phyloP scores from a whole-genome alignment of 345 rosid species.

The Atalantia buxifolia region DNA sequence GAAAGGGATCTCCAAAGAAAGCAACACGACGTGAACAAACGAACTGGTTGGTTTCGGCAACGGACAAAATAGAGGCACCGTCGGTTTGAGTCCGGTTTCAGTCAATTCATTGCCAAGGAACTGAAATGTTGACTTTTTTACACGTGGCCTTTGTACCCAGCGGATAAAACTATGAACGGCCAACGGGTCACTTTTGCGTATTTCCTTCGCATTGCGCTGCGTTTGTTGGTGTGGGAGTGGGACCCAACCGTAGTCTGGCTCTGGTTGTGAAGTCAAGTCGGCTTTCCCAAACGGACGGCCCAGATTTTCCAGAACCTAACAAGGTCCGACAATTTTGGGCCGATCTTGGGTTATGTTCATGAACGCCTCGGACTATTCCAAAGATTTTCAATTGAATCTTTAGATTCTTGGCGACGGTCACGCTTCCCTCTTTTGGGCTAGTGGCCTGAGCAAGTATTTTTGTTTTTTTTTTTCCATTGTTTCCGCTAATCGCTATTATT shows the following conservation, averaged over 20 bases:
- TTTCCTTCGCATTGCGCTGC: neutral
- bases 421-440: too few species aligned
- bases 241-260: too few species aligned
- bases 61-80: conserved; percentile 3
- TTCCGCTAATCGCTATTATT: too few species aligned
- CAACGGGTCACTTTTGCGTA: neutral
- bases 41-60: neutral
- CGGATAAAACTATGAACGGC: neutral
- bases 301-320: neutral
- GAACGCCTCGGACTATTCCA: too few species aligned
- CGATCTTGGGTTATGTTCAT: too few species aligned
- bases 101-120: conserved; percentile 16
- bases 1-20: neutral
- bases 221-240: neutral
- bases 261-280: neutral
- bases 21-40: neutral
- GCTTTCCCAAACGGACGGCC: neutral
- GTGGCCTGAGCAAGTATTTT: too few species aligned
- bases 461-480: too few species aligned
- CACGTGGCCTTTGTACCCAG: conserved; percentile 18
- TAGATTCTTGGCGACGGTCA: too few species aligned
- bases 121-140: conserved; percentile 10
- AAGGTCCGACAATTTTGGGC: too few species aligned
- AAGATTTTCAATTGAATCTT: too few species aligned
- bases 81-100: neutral